Evolutionary conservation across 768 basidiomycete species (phyloP).

Genomic region (Phallus indusiatus): DNA sequence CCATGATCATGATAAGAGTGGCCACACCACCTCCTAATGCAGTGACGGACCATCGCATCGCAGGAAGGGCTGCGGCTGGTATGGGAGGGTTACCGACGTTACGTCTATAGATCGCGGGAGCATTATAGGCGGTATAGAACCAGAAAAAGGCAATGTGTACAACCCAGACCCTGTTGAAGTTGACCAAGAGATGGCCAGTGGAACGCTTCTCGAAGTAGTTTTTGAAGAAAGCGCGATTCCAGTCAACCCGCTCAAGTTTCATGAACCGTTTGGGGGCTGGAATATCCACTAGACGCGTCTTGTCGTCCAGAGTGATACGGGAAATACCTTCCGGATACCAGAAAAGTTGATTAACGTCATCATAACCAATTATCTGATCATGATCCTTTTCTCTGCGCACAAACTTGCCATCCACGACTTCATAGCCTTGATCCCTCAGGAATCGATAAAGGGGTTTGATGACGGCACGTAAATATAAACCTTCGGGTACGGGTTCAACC

Average conservation of each 20-base stretch:
- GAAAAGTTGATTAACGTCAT: slow-evolving; percentile 98
- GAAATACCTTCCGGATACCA: slow-evolving; percentile 99
- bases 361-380: slow-evolving; percentile 95
- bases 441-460: slow-evolving; percentile 94
- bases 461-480: slow-evolving; percentile 82
- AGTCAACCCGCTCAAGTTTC: slow-evolving; percentile 86
- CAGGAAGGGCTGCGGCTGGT: slow-evolving; percentile 63
- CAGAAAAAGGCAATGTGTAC: slow-evolving; percentile 88
- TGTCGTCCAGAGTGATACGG: slow-evolving; percentile 81
- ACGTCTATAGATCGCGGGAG: slow-evolving; percentile 83
- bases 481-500: slow-evolving; percentile 88
- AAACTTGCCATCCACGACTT: slow-evolving; percentile 91
- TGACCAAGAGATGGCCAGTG: slow-evolving; percentile 85
- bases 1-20: slow-evolving; percentile 86
- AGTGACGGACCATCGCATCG: slow-evolving; percentile 92
- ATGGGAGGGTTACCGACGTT: slow-evolving; percentile 56
- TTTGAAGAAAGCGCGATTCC: slow-evolving; percentile 96
- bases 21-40: slow-evolving; percentile 96
- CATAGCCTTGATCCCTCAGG: slow-evolving; percentile 96
- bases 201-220: slow-evolving; percentile 98
- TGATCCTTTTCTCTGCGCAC: slow-evolving; percentile 92
- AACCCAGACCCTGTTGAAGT: slow-evolving; percentile 99
- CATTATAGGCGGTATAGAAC: slow-evolving; percentile 98
- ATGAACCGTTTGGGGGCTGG: slow-evolving; percentile 89
- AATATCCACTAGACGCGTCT: slow-evolving; percentile 87